Conservation (phyloP, 176 grass and related monocot species). For the Bonia amplexicaulis region DNA sequence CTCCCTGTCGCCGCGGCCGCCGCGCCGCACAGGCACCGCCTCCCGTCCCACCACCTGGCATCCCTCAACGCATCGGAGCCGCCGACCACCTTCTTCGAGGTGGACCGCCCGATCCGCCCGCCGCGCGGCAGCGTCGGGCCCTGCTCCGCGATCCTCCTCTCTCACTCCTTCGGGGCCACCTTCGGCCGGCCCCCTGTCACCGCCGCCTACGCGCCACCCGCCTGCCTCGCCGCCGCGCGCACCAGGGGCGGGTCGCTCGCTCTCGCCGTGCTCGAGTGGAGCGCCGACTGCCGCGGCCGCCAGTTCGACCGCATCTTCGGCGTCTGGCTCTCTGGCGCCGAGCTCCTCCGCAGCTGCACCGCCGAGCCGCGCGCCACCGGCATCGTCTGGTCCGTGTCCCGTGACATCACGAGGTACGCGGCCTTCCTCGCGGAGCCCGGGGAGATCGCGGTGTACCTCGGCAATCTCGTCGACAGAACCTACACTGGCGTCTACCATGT, state of each 20-base stretch:
- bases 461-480: constrained; percentile 63
- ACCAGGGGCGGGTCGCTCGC: constrained; percentile 19
- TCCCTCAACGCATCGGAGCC: constrained; percentile 32
- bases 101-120: constrained; percentile 57
- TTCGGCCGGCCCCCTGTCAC: constrained; percentile 35
- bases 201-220: constrained; percentile 35
- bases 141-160: constrained; percentile 49
- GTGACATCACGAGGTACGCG: constrained; percentile 72
- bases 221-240: constrained; percentile 19
- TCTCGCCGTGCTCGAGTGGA: constrained; percentile 65
- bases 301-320: constrained; percentile 79
- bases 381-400: constrained; percentile 58
- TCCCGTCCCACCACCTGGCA: neutral
- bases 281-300: constrained; percentile 49
- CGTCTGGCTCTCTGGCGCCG: constrained; percentile 67
- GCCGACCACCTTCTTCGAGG: constrained; percentile 73
- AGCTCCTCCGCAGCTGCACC: constrained; percentile 59
- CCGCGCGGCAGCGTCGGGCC: constrained; percentile 13
- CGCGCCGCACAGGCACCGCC: constrained; percentile 13
- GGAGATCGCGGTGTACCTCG: constrained; percentile 46
- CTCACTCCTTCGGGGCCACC: constrained; percentile 43
- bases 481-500: constrained; percentile 65
- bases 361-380: constrained; percentile 47
- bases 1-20: neutral
- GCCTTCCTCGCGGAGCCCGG: constrained; percentile 34